Evolutionary conservation across 1,284 basidiomycete species (phyloP), one percentile per base, ranked within the genome.

Genomic region (Trametes versicolor): DNA sequence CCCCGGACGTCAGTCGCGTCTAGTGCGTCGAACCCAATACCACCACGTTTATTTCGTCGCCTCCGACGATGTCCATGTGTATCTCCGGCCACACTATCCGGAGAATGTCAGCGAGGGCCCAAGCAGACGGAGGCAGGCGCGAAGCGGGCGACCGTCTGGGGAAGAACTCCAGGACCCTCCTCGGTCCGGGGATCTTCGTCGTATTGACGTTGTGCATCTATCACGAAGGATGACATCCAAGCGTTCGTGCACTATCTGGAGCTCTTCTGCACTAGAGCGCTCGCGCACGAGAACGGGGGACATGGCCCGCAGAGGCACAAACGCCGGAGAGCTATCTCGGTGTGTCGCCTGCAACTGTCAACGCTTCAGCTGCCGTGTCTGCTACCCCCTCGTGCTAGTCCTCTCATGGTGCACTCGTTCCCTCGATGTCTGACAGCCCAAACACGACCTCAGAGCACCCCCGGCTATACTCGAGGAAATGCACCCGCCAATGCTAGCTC

Each of bases 171-270:
- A 62, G 66, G 47, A 21, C 43, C 45, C 62, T 55, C 55, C 23
- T 68, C 67, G 67, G 64, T 7, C 64, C 64, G 67, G 62, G 34
- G 50, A 62, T 63, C 55, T 68, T 36, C 45, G 50, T 47, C 41
- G 43, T 13, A 34, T 45, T 48, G 54, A 41, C 54, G 49, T 39
- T 39, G 34, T 53, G 47, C 57, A 59, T 53, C 51, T 60, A 55
- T 53, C 51, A 50, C 48, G 43, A 50, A 60, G 37, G 39, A 55
- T 45, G 56, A 53, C 43, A 45, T 62, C 55, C 19, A 41, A 37
- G 49, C 60, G 43, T 54, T 37, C 53, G 53, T n/a, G 47, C 21
- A 50, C n/a, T 34, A 19, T 32, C 21, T 21, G 29, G 13, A n/a
- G n/a, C 25, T 37, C 54, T 47, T 63, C 61, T 53, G 29, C 41